Percentiles rank a stretch among this genome's conserved stretches.
phyloP scores from a whole-genome alignment of 441 rosid species.

The Iberis amara region DNA sequence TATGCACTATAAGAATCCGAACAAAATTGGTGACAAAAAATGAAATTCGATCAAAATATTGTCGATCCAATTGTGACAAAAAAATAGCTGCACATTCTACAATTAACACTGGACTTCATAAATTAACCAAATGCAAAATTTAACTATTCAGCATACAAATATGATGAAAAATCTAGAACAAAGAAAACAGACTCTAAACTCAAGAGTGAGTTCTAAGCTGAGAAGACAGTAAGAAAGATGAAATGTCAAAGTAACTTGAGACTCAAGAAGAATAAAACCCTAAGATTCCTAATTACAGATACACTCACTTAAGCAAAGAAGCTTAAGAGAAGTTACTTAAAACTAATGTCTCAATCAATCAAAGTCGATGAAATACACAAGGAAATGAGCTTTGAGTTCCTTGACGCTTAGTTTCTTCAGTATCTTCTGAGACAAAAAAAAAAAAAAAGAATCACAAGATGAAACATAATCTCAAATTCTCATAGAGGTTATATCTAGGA shows the following conservation, averaged over 20 bases:
- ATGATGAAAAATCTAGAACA: too few species aligned
- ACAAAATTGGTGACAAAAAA: too few species aligned
- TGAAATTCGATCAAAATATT: too few species aligned
- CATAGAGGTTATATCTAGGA: neutral
- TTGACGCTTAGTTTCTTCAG: neutral
- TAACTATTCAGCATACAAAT: too few species aligned
- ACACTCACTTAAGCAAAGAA: neutral
- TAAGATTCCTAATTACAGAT: neutral
- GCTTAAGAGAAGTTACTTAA: slow-evolving; percentile 2
- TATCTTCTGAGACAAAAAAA: neutral
- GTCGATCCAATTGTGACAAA: too few species aligned
- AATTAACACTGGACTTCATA: too few species aligned
- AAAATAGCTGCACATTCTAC: too few species aligned
- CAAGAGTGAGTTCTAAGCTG: too few species aligned
- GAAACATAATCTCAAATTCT: neutral
- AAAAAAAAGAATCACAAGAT: neutral
- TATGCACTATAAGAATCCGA: too few species aligned
- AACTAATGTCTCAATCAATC: neutral
- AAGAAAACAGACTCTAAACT: too few species aligned
- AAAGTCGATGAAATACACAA: slow-evolving; percentile 3
- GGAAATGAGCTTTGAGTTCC: slow-evolving; percentile 1
- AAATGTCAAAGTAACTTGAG: slow-evolving; percentile 15
- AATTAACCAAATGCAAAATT: too few species aligned
- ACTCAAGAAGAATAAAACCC: neutral
- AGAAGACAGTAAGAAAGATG: too few species aligned